Percentiles rank a stretch among this genome's conserved stretches.
phyloP scores from a whole-genome alignment of 805 yeast species.

The Lachancea mirantina region DNA sequence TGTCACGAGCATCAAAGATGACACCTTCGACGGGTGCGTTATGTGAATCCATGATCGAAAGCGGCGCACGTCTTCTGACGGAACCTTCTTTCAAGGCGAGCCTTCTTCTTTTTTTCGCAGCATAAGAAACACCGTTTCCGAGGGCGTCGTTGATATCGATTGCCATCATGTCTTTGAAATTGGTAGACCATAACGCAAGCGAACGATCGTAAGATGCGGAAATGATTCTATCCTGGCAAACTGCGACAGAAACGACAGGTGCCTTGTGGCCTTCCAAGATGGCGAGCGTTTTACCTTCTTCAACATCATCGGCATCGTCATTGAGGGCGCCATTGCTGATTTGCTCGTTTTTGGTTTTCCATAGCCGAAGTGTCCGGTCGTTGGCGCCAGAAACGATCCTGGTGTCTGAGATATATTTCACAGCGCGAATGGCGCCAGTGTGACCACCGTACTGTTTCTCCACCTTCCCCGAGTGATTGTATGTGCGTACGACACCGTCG shows the following conservation, averaged over 20 bases:
- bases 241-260: constrained; percentile 69
- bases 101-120: constrained; percentile 83
- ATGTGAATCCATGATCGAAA: constrained; percentile 74
- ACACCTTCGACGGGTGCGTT: constrained; percentile 82
- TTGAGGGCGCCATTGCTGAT: constrained; percentile 22
- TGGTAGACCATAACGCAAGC: constrained; percentile 85
- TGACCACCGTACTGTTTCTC: constrained; percentile 82
- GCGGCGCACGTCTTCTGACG: constrained; percentile 74
- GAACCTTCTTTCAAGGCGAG: constrained; percentile 70
- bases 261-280: constrained; percentile 86
- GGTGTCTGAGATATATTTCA: constrained; percentile 68
- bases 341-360: constrained; percentile 57
- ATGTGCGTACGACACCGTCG: constrained; percentile 90
- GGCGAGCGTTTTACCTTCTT: constrained; percentile 71
- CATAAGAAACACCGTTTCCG: constrained; percentile 49
- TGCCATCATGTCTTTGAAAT: constrained; percentile 72
- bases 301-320: constrained; percentile 43
- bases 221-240: constrained; percentile 51
- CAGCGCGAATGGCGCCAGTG: constrained; percentile 77
- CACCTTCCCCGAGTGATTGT: constrained; percentile 74
- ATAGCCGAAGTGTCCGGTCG: constrained; percentile 80
- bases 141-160: constrained; percentile 43
- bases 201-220: constrained; percentile 80
- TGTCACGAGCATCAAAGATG: constrained; percentile 62
- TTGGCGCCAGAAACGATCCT: constrained; percentile 80